Base-by-base conservation (phyloP, 2,329 filamentous ascomycete species). In the Hymenoscyphus salicellus region DNA sequence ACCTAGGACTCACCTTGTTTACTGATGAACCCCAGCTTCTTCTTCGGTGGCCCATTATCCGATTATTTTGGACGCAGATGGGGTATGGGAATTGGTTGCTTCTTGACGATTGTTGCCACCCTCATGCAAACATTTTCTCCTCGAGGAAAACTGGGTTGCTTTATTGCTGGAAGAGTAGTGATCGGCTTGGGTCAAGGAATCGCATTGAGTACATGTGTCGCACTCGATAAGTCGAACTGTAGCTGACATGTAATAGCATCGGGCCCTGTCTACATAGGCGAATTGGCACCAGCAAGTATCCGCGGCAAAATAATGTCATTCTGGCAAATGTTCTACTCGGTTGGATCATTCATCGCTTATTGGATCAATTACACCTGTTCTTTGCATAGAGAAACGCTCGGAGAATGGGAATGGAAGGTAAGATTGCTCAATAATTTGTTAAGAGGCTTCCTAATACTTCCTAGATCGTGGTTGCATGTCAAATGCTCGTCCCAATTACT, bases 351-450 rank as follows among this genome's bases (percentile, higher is more conserved):
- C 76, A 84, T 89, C 69, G 86, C 85, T 60, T 87, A 85, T 78
- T 81, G 79, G 87, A 85, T 90, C 73, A 87, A 86, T 74, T 90
- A 83, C 69, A 87, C 83, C 17, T 86, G 85, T 73, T 81, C 81
- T 41, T 80, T 85, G 72, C 78, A 89, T 75, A 78, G 79, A 55
- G 70, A 78, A 52, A 78, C 70, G 52, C 82, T 90, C 5, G 88
- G 87, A 49, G 80, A 91, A 70, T 90, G 88, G 88, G 87, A 90
- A 76, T 91, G 88, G 88, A 85, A 83, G 70, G 83, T 90, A 41
- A 79, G 17, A 10, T 36, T 3, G 28, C 23, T 23, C 16, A 20
- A 20, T 5, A 28, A 10, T 33, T 7, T 28, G 2, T 55, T 14
- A 28, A 6, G 36, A n/a, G 5, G 2, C 33, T 8, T 26, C 33